These are phyloP conservation scores for Nephelium lappaceum DNA, from an alignment of 345 rosid genomes.

Conservation along the genomic window DNA sequence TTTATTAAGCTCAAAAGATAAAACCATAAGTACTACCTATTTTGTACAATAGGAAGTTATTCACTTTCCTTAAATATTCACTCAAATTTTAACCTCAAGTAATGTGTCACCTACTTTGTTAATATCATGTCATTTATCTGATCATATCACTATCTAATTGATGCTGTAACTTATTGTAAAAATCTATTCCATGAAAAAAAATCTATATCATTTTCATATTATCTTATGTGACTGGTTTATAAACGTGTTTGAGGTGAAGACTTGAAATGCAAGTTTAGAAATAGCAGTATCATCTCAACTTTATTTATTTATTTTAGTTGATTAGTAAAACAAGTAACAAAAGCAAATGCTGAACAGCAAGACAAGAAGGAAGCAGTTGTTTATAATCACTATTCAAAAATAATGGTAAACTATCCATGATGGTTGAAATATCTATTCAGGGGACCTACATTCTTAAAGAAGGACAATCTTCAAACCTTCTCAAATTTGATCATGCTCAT, in stretches of 20 bases:
- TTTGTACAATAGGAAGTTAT: too few relatives aligned
- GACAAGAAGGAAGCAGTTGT: not conserved
- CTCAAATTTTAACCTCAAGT: too few relatives aligned
- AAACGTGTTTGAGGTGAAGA: not conserved
- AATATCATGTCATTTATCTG: too few relatives aligned
- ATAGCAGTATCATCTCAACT: not conserved
- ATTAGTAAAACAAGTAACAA: not conserved
- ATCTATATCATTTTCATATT: too few relatives aligned
- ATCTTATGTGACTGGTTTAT: too few relatives aligned
- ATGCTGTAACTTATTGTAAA: not conserved
- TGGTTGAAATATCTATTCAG: conserved; percentile 2
- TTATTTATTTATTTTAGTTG: conserved; percentile 2
- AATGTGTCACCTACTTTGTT: too few relatives aligned
- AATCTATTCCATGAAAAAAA: too few relatives aligned
- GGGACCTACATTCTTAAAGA: not conserved
- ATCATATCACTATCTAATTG: too few relatives aligned
- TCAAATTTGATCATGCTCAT: too few relatives aligned
- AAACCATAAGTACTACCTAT: too few relatives aligned
- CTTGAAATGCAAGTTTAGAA: not conserved
- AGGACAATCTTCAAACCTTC: not conserved
- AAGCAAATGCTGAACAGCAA: not conserved
- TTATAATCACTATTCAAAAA: not conserved
- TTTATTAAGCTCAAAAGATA: too few relatives aligned
- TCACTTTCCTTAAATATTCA: too few relatives aligned
- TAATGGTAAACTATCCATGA: not conserved